phyloP scores from a whole-genome alignment of 2,329 filamentous ascomycete species.

The Ophiostoma ulmi region DNA sequence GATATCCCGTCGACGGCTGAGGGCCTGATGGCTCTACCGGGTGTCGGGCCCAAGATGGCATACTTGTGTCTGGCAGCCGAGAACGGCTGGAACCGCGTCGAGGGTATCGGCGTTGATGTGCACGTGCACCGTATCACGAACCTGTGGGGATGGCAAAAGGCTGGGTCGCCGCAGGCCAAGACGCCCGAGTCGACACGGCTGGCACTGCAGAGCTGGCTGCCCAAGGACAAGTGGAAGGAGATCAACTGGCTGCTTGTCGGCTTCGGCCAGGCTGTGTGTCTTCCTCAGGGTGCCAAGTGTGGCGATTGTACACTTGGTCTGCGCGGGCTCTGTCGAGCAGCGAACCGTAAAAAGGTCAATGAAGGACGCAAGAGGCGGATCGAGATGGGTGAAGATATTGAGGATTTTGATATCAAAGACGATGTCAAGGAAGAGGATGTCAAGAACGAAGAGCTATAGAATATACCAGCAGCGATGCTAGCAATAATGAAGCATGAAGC shows the following conservation, averaged over 20 bases:
- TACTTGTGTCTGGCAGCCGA: conserved; percentile 77
- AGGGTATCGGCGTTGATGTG: conserved; percentile 88
- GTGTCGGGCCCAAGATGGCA: conserved; percentile 92
- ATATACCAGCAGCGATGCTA: not conserved
- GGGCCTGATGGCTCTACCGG: conserved; percentile 71
- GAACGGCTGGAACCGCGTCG: conserved; percentile 52
- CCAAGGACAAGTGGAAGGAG: conserved; percentile 79
- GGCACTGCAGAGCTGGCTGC: conserved; percentile 75
- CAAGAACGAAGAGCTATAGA: not conserved
- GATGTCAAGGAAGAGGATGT: not conserved
- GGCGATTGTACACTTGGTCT: conserved; percentile 79
- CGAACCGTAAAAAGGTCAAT: conserved; percentile 59
- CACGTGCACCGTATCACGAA: conserved; percentile 95
- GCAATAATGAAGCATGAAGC: too few relatives aligned
- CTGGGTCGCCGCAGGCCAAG: conserved; percentile 45
- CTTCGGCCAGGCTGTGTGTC: conserved; percentile 78
- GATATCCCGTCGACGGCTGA: conserved; percentile 78
- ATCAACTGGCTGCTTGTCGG: conserved; percentile 89
- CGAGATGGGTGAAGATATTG: conserved; percentile 29
- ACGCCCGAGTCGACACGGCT: conserved; percentile 76
- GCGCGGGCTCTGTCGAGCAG: conserved; percentile 68
- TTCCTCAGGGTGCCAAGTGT: conserved; percentile 73
- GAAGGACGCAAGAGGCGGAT: conserved; percentile 51
- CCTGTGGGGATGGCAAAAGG: conserved; percentile 77
- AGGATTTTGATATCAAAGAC: conserved; percentile 33